Evolutionary conservation across 805 yeast genomes (phyloP).

Genomic region (Jamesozyma jinghongensis): DNA sequence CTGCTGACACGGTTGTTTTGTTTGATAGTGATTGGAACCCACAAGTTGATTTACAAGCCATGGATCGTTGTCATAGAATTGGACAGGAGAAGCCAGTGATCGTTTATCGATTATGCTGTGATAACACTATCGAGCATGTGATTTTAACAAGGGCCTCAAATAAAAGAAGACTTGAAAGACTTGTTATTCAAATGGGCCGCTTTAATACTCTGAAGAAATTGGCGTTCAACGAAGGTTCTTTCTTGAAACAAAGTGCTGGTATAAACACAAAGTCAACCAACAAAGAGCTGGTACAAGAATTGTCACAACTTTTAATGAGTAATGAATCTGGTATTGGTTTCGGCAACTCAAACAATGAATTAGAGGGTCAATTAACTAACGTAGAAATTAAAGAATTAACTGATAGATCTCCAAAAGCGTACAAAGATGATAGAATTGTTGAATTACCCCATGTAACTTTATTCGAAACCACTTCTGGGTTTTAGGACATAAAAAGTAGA

Average conservation of each 20-base stretch:
- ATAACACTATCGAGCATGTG: constrained; percentile 76
- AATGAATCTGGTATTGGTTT: constrained; percentile 34
- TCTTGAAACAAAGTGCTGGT: constrained; percentile 15
- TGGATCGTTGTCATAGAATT: constrained; percentile 89
- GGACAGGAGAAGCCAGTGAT: constrained; percentile 84
- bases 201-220: constrained; percentile 38
- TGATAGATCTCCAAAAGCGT: constrained; percentile 41
- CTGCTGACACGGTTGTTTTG: constrained; percentile 82
- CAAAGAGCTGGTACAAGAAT: constrained; percentile 32
- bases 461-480: constrained; percentile 32
- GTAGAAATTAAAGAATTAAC: constrained; percentile 42
- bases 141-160: constrained; percentile 69
- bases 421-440: constrained; percentile 22
- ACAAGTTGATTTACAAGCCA: constrained; percentile 91
- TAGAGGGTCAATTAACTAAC: constrained; percentile 25
- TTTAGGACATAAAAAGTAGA: constrained; percentile 3
- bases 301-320: constrained; percentile 34
- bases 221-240: constrained; percentile 27
- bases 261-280: constrained; percentile 20
- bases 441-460: constrained; percentile 31
- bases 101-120: constrained; percentile 66
- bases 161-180: constrained; percentile 67
- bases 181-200: constrained; percentile 61
- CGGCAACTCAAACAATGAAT: constrained; percentile 15
- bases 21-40: constrained; percentile 98